Percentiles rank a stretch among this genome's conserved stretches.
Evolutionary conservation across 139 green algal species (phyloP).

Genomic region (Picochlorum sp.): DNA sequence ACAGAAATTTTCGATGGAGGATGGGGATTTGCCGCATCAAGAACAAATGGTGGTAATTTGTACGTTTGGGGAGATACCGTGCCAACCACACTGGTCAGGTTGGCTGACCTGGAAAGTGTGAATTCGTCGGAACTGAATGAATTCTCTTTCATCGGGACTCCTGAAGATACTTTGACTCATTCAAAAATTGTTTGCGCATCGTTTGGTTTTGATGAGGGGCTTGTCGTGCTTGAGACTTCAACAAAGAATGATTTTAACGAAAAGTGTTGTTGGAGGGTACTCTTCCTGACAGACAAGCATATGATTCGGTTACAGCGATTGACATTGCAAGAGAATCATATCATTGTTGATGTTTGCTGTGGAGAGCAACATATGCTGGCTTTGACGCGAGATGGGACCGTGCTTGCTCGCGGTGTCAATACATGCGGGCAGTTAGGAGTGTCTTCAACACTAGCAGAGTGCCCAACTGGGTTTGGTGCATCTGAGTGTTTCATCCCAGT

Average conservation of each 20-base stretch:
- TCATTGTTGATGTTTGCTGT: slow-evolving; percentile 31
- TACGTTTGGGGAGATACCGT: slow-evolving; percentile 52
- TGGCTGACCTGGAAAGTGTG: neutral
- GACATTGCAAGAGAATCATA: slow-evolving; percentile 3
- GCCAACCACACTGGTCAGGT: slow-evolving; percentile 13
- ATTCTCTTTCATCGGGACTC: neutral
- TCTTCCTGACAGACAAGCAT: no score
- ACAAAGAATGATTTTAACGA: no score
- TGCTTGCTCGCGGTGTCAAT: slow-evolving; percentile 69
- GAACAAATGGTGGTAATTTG: slow-evolving; percentile 22
- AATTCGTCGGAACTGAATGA: neutral
- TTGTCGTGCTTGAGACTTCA: no score
- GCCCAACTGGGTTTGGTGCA: no score
- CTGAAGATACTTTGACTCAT: slow-evolving; percentile 4
- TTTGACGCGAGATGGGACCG: slow-evolving; percentile 51
- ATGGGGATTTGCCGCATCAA: slow-evolving; percentile 19
- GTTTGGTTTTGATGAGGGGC: no score
- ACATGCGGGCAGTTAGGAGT: slow-evolving; percentile 22
- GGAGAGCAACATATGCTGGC: slow-evolving; percentile 82
- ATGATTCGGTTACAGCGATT: no score
- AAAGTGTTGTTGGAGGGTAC: no score
- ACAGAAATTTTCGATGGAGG: slow-evolving; percentile 8
- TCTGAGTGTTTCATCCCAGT: neutral
- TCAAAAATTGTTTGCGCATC: slow-evolving; percentile 7
- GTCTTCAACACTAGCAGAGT: no score